Conservation (phyloP, 495 filamentous ascomycete genomes). For the Annulohypoxylon nitens region DNA sequence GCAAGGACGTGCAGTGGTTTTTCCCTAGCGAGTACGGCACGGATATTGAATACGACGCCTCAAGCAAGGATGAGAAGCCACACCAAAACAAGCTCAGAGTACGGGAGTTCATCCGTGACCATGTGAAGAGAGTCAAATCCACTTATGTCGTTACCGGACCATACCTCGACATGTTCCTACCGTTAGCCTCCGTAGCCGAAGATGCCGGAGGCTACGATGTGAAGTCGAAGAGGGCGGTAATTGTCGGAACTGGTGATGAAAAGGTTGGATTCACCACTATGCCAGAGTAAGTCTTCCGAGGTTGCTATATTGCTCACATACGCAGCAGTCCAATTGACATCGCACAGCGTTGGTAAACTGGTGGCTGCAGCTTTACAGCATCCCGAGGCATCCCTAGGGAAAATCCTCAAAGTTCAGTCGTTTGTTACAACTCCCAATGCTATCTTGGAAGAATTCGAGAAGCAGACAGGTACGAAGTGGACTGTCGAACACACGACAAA, state of each 20-base stretch:
- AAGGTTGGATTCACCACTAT: conserved; percentile 74
- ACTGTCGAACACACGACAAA: conserved; percentile 67
- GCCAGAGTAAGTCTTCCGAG: conserved; percentile 68
- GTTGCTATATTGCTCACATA: not conserved
- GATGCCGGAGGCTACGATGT: conserved; percentile 68
- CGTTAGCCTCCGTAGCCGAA: conserved; percentile 51
- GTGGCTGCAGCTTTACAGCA: conserved; percentile 70
- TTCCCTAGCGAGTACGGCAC: conserved; percentile 81
- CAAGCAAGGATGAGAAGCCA: conserved; percentile 71
- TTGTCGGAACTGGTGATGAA: conserved; percentile 69
- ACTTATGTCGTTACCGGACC: conserved; percentile 80
- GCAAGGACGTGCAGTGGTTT: conserved; percentile 71
- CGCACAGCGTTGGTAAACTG: conserved; percentile 72
- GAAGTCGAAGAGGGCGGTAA: conserved; percentile 66
- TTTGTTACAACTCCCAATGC: conserved; percentile 73
- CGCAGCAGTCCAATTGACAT: conserved; percentile 20
- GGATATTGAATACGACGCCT: conserved; percentile 74
- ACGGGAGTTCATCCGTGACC: conserved; percentile 67
- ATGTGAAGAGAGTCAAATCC: conserved; percentile 66
- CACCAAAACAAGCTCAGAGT: conserved; percentile 79
- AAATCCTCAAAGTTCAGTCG: conserved; percentile 75
- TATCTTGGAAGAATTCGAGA: conserved; percentile 75
- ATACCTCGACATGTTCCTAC: conserved; percentile 75
- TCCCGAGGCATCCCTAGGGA: conserved; percentile 64
- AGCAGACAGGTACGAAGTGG: conserved; percentile 70